These are phyloP conservation scores for Lactarius trivialis DNA, from an alignment of 768 basidiomycete genomes.

Conservation along the genomic window DNA sequence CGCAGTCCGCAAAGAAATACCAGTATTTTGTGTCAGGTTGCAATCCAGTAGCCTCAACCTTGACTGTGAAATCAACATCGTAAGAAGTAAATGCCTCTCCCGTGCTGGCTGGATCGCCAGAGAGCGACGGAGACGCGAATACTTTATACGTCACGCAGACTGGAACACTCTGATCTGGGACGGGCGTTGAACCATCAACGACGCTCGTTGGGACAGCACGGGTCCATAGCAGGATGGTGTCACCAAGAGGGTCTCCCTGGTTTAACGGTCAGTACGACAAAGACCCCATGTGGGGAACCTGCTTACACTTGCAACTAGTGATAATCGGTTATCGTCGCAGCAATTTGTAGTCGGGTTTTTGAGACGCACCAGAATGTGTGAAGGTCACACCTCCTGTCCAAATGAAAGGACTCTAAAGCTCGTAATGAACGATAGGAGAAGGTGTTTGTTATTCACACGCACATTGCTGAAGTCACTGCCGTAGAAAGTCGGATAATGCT, in stretches of 20 bases:
- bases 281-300: constrained; percentile 5
- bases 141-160: constrained; percentile 46
- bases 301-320: constrained; percentile 43
- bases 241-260: constrained; percentile 50
- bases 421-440: neutral
- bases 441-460: constrained; percentile 8
- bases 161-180: constrained; percentile 45
- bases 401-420: constrained; percentile 36
- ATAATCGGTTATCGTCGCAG: neutral
- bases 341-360: neutral
- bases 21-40: constrained; percentile 48
- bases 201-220: constrained; percentile 37
- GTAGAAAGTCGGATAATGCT: constrained; percentile 46
- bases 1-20: constrained; percentile 51
- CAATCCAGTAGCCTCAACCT: constrained; percentile 49
- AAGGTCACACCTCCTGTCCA: constrained; percentile 48
- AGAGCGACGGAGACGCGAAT: constrained; percentile 32
- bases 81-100: constrained; percentile 49
- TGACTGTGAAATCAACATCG: constrained; percentile 56
- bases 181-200: constrained; percentile 26
- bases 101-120: constrained; percentile 34
- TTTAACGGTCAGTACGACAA: neutral
- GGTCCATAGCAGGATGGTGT: constrained; percentile 53
- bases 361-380: constrained; percentile 37
- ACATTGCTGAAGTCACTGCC: constrained; percentile 46